Evolutionary conservation across 176 grass and related monocot species (phyloP).

Genomic region (Carex littledalei): DNA sequence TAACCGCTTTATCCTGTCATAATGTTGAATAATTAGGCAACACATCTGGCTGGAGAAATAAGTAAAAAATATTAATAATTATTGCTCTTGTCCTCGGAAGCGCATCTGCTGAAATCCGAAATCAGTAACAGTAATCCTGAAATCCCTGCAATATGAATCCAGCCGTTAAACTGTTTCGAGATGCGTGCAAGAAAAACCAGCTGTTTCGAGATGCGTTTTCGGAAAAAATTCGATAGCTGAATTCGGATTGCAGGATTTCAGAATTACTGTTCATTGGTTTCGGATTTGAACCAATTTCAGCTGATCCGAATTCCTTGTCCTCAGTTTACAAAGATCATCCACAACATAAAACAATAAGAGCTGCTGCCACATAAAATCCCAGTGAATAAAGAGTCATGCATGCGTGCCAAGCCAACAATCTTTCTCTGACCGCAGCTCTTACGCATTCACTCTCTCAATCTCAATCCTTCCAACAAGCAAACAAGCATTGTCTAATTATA

Average conservation of each 20-base stretch:
- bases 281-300: too few species aligned
- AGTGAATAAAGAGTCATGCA: conserved; percentile 17
- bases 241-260: too few species aligned
- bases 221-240: too few species aligned
- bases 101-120: too few species aligned
- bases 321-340: neutral
- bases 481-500: conserved; percentile 7
- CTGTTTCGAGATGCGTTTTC: too few species aligned
- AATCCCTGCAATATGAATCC: too few species aligned
- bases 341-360: neutral
- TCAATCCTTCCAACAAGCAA: conserved; percentile 22
- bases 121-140: too few species aligned
- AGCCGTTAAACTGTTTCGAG: too few species aligned
- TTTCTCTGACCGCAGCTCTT: conserved; percentile 32
- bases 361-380: neutral
- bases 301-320: neutral
- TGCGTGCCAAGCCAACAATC: conserved; percentile 29
- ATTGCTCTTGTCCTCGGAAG: neutral
- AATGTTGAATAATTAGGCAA: neutral
- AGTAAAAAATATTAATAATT: neutral
- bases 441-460: conserved; percentile 13
- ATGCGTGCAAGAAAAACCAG: too few species aligned
- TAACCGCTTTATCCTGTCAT: neutral
- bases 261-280: too few species aligned
- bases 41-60: neutral